phyloP scores from a whole-genome alignment of 768 basidiomycete species.

The Zangia roseola region DNA sequence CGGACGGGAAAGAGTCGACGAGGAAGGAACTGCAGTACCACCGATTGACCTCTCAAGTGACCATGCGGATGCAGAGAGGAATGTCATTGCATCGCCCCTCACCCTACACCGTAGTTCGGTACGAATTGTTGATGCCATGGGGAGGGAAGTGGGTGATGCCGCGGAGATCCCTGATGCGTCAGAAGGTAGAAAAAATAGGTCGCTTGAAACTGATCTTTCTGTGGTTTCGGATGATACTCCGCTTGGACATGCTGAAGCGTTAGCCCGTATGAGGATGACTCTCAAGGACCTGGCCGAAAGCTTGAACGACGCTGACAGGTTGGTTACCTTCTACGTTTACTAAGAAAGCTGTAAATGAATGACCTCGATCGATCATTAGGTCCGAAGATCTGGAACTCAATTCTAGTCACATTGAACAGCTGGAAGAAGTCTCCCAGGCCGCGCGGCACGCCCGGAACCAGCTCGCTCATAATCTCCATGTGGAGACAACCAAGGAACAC shows the following conservation, averaged over 20 bases:
- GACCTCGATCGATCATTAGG: constrained; percentile 27
- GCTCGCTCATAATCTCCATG: constrained; percentile 42
- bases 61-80: constrained; percentile 19
- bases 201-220: constrained; percentile 21
- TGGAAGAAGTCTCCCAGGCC: constrained; percentile 51
- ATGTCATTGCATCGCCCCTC: constrained; percentile 11
- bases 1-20: constrained; percentile 46
- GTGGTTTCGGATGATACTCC: constrained; percentile 21
- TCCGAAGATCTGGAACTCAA: constrained; percentile 40
- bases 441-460: constrained; percentile 51
- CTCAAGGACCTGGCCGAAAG: constrained; percentile 56
- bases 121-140: constrained; percentile 70
- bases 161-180: constrained; percentile 33
- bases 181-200: constrained; percentile 15
- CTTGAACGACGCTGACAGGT: constrained; percentile 61
- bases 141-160: constrained; percentile 49
- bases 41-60: constrained; percentile 3
- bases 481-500: constrained; percentile 36
- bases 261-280: constrained; percentile 57
- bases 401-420: constrained; percentile 44
- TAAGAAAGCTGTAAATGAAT: constrained; percentile 5
- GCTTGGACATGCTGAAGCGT: constrained; percentile 46
- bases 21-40: constrained; percentile 6
- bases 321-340: constrained; percentile 5
- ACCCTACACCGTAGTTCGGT: constrained; percentile 40